Evolutionary conservation across 1,139 yeast genomes (phyloP).

Genomic region (Petasospora rhodanensis): DNA sequence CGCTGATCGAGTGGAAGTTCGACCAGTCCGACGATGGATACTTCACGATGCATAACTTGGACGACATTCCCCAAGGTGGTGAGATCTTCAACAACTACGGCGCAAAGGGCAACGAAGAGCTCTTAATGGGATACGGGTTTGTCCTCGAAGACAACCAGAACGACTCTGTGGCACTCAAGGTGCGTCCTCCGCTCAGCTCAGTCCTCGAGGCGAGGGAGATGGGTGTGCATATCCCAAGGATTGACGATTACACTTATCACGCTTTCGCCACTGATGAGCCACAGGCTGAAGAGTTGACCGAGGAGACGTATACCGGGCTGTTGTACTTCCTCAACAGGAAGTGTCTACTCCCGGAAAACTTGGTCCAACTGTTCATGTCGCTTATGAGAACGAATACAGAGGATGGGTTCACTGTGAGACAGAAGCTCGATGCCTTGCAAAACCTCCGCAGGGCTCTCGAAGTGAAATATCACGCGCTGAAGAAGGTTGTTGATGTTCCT

Average conservation of each 20-base stretch:
- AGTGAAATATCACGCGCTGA: conserved; percentile 11
- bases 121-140: conserved; percentile 57
- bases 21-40: conserved; percentile 11
- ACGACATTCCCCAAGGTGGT: conserved; percentile 30
- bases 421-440: conserved; percentile 32
- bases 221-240: conserved; percentile 25
- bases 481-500: conserved; percentile 2
- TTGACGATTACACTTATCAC: conserved; percentile 35
- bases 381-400: conserved; percentile 27
- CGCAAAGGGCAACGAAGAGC: conserved; percentile 77
- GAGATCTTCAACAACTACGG: conserved; percentile 83
- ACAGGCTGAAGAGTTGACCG: conserved; percentile 4
- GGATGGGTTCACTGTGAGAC: conserved; percentile 25
- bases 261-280: conserved; percentile 28
- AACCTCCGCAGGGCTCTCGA: conserved; percentile 20
- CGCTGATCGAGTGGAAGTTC: conserved; percentile 56
- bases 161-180: conserved; percentile 59
- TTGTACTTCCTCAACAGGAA: conserved; percentile 20
- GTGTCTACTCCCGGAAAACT: conserved; percentile 25
- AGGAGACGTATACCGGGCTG: conserved; percentile 16
- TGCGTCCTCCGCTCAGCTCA: conserved; percentile 28
- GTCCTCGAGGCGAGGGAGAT: conserved; percentile 15
- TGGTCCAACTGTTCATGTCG: conserved; percentile 29
- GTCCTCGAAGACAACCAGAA: conserved; percentile 44
- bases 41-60: conserved; percentile 18